Evolutionary conservation across 805 yeast genomes (phyloP).

Genomic region (Saccharomycopsis sp.): DNA sequence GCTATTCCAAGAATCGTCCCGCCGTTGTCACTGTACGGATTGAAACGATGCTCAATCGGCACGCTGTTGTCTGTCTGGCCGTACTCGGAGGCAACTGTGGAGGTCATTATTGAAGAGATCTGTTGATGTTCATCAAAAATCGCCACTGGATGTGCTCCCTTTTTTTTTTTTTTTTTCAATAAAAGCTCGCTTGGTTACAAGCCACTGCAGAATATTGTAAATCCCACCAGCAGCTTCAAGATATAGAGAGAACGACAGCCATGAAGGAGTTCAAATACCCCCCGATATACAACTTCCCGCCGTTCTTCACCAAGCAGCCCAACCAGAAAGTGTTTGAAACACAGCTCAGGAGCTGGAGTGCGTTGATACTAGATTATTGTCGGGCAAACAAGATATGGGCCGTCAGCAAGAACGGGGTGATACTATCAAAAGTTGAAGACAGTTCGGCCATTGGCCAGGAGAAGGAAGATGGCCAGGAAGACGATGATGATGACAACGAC

Average conservation of each 20-base stretch:
- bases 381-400: slow-evolving; percentile 46
- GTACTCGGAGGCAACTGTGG: slow-evolving; percentile 58
- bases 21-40: slow-evolving; percentile 88
- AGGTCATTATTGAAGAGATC: slow-evolving; percentile 4
- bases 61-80: slow-evolving; percentile 40
- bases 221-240: not conserved
- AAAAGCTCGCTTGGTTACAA: not conserved
- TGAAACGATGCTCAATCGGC: slow-evolving; percentile 88
- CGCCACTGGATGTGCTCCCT: not conserved
- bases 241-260: not conserved
- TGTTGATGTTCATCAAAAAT: not conserved
- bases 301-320: slow-evolving; percentile 84
- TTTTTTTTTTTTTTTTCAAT: not conserved
- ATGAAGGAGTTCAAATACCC: slow-evolving; percentile 31
- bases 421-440: slow-evolving; percentile 26
- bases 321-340: slow-evolving; percentile 68
- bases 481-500: slow-evolving; percentile 26
- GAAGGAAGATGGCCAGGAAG: slow-evolving; percentile 1
- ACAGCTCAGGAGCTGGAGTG: slow-evolving; percentile 73
- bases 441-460: slow-evolving; percentile 26
- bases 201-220: not conserved
- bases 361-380: slow-evolving; percentile 54
- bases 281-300: slow-evolving; percentile 69
- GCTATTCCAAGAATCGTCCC: slow-evolving; percentile 97
- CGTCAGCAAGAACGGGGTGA: slow-evolving; percentile 33